Percentiles rank a stretch among this genome's conserved stretches.
Evolutionary conservation across 2,329 filamentous ascomycete species (phyloP).

Genomic region (Verticillium nubilum): DNA sequence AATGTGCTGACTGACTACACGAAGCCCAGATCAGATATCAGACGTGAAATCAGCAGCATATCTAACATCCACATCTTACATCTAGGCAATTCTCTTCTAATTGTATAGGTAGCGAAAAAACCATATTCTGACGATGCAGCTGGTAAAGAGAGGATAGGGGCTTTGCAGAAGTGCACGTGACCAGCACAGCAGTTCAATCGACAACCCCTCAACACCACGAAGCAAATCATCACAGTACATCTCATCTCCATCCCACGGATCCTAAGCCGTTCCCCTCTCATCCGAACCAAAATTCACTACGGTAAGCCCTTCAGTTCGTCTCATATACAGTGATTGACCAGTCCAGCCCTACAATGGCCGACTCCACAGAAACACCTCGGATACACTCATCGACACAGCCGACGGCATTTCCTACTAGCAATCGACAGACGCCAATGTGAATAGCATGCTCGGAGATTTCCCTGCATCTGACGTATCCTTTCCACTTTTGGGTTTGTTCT

Average conservation of each 20-base stretch:
- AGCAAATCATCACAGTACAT: neutral
- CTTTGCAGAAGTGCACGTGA: neutral
- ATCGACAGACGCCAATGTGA: constrained; percentile 35
- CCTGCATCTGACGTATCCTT: constrained; percentile 41
- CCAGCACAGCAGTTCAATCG: neutral
- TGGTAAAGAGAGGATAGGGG: neutral
- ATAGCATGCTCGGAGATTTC: constrained; percentile 78
- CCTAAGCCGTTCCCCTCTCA: neutral
- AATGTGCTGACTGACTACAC: no score
- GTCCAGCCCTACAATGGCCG: neutral
- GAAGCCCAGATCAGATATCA: no score
- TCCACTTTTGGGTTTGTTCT: constrained; percentile 3
- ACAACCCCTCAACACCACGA: neutral
- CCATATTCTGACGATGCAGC: no score
- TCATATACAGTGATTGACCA: neutral
- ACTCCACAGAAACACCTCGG: constrained; percentile 16
- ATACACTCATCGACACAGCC: constrained; percentile 26
- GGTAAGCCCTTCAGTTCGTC: neutral
- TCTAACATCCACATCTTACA: no score
- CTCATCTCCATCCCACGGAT: neutral
- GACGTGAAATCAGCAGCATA: no score
- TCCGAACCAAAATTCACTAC: no score
- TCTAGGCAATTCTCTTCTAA: no score
- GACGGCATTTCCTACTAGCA: constrained; percentile 43
- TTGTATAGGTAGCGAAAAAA: no score